Evolutionary conservation across 441 rosid species (phyloP).

Genomic region (Daphne laureola): DNA sequence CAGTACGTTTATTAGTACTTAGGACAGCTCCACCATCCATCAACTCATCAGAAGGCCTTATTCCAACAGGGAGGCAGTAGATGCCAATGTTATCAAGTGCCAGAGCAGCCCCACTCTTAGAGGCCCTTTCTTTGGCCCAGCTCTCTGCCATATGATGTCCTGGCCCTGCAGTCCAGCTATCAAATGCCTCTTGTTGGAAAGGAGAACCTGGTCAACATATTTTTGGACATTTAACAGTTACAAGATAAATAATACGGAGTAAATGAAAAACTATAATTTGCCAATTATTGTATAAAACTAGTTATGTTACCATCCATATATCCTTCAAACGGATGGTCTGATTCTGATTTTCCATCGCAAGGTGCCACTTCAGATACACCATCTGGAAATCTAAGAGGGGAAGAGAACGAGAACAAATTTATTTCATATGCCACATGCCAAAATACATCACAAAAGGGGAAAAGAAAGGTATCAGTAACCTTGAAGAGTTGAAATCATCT

Average conservation of each 20-base stretch:
- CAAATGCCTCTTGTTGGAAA: conserved; percentile 60
- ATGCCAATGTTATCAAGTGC: conserved; percentile 47
- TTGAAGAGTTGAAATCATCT: conserved; percentile 21
- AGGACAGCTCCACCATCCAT: conserved; percentile 24
- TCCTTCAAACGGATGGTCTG: conserved; percentile 26
- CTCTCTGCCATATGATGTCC: conserved; percentile 61
- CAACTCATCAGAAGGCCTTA: conserved; percentile 49
- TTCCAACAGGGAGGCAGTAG: conserved; percentile 82
- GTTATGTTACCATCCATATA: conserved; percentile 49
- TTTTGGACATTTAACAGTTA: too few relatives aligned
- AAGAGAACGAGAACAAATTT: conserved; percentile 3
- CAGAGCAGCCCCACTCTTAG: conserved; percentile 41
- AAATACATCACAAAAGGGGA: conserved; percentile 9
- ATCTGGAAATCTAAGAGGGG: conserved; percentile 14
- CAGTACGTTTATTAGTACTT: conserved; percentile 20
- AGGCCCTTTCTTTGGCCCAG: conserved; percentile 64
- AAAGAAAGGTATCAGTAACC: conserved; percentile 17
- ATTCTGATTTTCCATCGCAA: conserved; percentile 19
- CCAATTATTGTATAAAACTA: background rate
- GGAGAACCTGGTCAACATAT: conserved; percentile 14
- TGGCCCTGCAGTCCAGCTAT: conserved; percentile 58
- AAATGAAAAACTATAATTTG: background rate
- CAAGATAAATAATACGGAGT: background rate
- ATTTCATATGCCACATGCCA: background rate
- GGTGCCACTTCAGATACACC: conserved; percentile 29